Evolutionary conservation across 2,329 filamentous ascomycete species (phyloP).

Genomic region (Teratosphaeria epicoccoides): DNA sequence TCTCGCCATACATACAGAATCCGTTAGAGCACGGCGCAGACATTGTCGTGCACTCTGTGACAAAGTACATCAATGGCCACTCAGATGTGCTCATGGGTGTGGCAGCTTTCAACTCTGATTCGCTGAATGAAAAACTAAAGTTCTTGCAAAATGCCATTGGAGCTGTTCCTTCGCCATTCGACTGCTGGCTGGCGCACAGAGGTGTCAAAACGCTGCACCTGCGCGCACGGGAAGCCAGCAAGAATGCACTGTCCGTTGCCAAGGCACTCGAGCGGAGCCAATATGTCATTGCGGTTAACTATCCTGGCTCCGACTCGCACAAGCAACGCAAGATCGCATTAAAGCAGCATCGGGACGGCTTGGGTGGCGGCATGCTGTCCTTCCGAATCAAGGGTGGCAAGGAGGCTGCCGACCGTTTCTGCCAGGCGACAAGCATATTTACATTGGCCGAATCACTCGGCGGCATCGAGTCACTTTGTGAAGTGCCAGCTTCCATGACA

Average conservation of each 20-base stretch:
- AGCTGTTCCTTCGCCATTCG: constrained; percentile 86
- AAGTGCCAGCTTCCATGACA: constrained; percentile 92
- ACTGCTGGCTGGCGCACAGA: constrained; percentile 95
- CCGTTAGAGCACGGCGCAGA: constrained; percentile 91
- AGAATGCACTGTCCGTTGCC: constrained; percentile 71
- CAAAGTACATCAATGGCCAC: constrained; percentile 99
- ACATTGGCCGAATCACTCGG: constrained; percentile 87
- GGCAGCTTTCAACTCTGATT: constrained; percentile 83
- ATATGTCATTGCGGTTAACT: constrained; percentile 83
- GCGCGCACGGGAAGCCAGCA: constrained; percentile 71
- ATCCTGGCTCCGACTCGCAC: constrained; percentile 82
- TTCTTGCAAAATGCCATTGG: constrained; percentile 98
- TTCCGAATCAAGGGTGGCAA: constrained; percentile 88
- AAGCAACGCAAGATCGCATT: constrained; percentile 73
- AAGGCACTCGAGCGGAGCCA: constrained; percentile 66
- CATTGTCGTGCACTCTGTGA: constrained; percentile 92
- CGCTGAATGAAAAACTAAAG: constrained; percentile 62
- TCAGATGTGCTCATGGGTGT: constrained; percentile 95
- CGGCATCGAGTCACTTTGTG: constrained; percentile 82
- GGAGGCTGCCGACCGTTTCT: constrained; percentile 81
- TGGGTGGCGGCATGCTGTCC: constrained; percentile 95
- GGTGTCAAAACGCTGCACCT: constrained; percentile 95
- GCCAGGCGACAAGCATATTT: constrained; percentile 78
- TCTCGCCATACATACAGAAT: constrained; percentile 94
- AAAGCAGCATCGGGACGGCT: constrained; percentile 85